These are phyloP conservation scores for Trichocladium antarcticum DNA, from an alignment of 495 filamentous ascomycete species.

Conservation along the genomic window DNA sequence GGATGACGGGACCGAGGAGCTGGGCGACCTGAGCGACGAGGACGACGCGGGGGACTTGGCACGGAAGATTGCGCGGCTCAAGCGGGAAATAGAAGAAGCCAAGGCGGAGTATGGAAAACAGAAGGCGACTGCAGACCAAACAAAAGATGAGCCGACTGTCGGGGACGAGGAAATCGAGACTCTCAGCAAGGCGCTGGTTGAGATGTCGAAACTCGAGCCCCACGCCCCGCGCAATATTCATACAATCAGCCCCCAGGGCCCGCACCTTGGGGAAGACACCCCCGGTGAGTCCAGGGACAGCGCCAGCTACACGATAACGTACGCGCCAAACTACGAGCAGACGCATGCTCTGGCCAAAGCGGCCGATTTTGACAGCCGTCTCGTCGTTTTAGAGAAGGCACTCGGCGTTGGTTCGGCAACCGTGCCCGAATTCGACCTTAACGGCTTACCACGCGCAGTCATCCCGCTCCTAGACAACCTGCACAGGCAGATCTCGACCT, in stretches of 20 bases:
- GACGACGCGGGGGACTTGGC: conserved; percentile 58
- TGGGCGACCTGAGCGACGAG: conserved; percentile 51
- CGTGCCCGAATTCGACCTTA: conserved; percentile 51
- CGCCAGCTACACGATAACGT: conserved; percentile 44
- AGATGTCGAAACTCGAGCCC: conserved; percentile 35
- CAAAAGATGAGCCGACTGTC: conserved; percentile 21
- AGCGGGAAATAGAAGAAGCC: conserved; percentile 66
- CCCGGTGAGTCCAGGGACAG: conserved; percentile 5
- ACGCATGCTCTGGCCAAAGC: conserved; percentile 63
- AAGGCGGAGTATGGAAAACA: conserved; percentile 53
- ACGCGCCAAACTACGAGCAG: conserved; percentile 47
- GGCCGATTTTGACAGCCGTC: conserved; percentile 74
- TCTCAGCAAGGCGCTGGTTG: conserved; percentile 55
- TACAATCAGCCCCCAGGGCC: conserved; percentile 11
- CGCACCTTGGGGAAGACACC: conserved; percentile 3
- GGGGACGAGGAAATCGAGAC: conserved; percentile 40
- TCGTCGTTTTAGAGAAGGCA: conserved; percentile 65
- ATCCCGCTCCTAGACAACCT: conserved; percentile 72
- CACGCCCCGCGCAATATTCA: conserved; percentile 19
- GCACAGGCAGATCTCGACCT: conserved; percentile 55
- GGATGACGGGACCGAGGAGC: conserved; percentile 49
- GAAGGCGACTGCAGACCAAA: conserved; percentile 29
- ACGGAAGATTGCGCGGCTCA: conserved; percentile 64
- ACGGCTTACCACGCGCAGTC: conserved; percentile 50
- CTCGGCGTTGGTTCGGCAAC: conserved; percentile 65